phyloP scores from a whole-genome alignment of 2,329 filamentous ascomycete species.

The Monosporascus sp. region DNA sequence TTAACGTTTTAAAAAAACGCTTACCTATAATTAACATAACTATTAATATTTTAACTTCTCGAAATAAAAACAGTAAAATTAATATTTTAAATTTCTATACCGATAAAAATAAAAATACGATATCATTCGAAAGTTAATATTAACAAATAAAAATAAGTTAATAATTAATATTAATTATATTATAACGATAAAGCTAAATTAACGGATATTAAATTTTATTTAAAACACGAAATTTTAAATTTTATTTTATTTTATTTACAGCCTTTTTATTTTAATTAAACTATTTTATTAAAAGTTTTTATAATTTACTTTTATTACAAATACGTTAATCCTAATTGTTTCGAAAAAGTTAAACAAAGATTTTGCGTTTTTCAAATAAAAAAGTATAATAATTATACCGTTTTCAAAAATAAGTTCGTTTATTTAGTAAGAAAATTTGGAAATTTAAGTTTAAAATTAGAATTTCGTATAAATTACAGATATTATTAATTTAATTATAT shows the following conservation, averaged over 20 bases:
- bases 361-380: not conserved
- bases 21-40: too few species aligned
- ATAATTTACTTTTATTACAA: constrained; percentile 3
- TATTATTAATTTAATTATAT: not conserved
- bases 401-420: not conserved
- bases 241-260: not conserved
- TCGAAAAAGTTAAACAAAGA: not conserved
- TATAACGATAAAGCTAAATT: too few species aligned
- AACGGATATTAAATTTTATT: too few species aligned
- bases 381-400: not conserved
- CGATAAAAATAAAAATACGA: not conserved
- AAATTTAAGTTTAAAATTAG: not conserved
- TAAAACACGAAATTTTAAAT: not conserved
- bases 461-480: not conserved
- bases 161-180: too few species aligned
- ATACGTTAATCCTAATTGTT: not conserved
- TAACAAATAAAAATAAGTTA: too few species aligned
- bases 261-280: not conserved
- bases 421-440: not conserved
- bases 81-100: not conserved
- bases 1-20: too few species aligned
- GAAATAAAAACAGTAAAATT: not conserved
- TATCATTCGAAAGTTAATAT: not conserved
- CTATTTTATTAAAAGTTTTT: not conserved
- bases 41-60: too few species aligned